Evolutionary conservation across 306 rosid species (phyloP).

Genomic region (Echinosophora koreensis): DNA sequence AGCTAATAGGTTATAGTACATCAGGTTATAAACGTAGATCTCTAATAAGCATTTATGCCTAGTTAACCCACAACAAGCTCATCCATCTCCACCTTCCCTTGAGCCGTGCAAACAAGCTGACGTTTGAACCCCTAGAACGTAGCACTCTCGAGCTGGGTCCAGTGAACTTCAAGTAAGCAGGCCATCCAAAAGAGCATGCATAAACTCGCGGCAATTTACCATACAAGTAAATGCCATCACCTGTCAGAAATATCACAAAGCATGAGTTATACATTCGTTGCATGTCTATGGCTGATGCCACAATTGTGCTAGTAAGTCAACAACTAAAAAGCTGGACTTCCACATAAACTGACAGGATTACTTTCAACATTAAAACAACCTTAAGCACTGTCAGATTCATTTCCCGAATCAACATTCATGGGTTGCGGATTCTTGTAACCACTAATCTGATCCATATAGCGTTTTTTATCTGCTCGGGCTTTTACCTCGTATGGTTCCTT

Average conservation of each 20-base stretch:
- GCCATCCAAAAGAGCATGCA: conserved; percentile 26
- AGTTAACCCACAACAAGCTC: neutral
- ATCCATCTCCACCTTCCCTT: neutral
- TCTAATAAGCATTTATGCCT: conserved; percentile 16
- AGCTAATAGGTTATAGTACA: neutral
- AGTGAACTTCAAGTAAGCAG: conserved; percentile 17
- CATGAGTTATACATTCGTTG: neutral
- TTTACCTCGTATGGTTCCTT: conserved; percentile 79
- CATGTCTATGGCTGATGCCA: neutral
- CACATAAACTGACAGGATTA: neutral
- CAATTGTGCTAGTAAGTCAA: neutral
- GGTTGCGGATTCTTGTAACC: conserved; percentile 96
- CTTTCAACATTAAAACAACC: conserved; percentile 8
- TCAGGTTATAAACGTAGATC: conserved; percentile 1
- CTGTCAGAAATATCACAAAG: neutral
- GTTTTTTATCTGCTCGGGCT: conserved; percentile 88
- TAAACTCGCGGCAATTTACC: neutral
- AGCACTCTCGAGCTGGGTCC: neutral
- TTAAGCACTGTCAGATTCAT: conserved; percentile 80
- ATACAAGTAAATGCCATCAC: neutral
- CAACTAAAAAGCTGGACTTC: conserved; percentile 1
- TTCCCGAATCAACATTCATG: conserved; percentile 82
- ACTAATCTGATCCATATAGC: conserved; percentile 90
- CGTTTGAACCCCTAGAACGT: neutral
- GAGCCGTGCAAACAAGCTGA: neutral